Evolutionary conservation across 805 yeast genomes (phyloP), one percentile per base, ranked within the genome.

Genomic region (Vanderwaltozyma verrucispora): DNA sequence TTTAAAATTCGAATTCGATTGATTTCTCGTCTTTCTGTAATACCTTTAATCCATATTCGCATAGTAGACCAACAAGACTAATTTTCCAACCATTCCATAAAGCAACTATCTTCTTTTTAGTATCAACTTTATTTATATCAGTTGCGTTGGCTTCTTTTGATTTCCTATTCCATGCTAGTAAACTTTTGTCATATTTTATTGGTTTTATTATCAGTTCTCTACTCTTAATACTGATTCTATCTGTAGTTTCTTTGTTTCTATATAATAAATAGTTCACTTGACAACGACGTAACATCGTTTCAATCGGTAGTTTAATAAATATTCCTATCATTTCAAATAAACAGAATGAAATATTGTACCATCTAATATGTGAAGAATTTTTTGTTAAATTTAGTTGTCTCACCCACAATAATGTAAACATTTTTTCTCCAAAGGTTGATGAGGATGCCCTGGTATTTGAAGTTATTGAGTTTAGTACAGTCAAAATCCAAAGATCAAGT

Each of bases 41-140:
- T 36, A 81, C 62, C 37, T 73, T 69, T 46, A 82, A 69, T 2
- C 95, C 88, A 81, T 94, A 89, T 36, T 80, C 78, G 10, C 95
- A 92, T 34, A 83, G 58, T 3, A 84, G 72, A 43, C 89, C 85
- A 40, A 86, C 58, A 10, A 83, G 67, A 21, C 94, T 94, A 30
- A 86, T 77, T 56, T 85, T 74, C 97, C 97, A 89, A 27, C 97
- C 98, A 47, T 89, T 72, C 69, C 84, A 88, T 19, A 80, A 56
- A 1, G 72, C 67, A 13, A 27, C 23, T 13, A 37, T 24, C n/a
- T 32, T 37, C 18, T 32, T 37, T 17, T 30, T 28, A 5, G 28
- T 14, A 25, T 18, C 27, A 3, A 5, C 21, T 5, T 10, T 23
- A 17, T 37, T 23, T 5, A 18, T 15, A 9, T 17, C 21, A 3